These are phyloP conservation scores for Fraxinus velutina DNA, from an alignment of 305 asterid species.

Conservation along the genomic window DNA sequence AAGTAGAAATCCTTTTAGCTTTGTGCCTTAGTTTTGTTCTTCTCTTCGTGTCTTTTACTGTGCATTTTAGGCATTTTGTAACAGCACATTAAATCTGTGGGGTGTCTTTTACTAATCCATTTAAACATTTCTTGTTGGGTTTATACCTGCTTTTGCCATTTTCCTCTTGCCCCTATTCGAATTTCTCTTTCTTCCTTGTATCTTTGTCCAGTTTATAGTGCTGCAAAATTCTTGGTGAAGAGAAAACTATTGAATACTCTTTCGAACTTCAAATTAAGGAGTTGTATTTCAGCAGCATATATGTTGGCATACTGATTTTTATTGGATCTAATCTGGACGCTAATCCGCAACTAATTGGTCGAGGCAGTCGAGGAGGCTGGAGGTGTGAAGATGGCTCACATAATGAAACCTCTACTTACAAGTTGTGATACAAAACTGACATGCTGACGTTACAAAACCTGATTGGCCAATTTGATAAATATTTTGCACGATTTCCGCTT, in stretches of 20 bases:
- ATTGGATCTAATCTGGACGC: neutral
- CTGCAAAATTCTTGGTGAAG: conserved; percentile 12
- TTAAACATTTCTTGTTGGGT: neutral
- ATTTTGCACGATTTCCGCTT: neutral
- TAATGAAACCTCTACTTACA: neutral
- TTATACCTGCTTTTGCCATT: neutral
- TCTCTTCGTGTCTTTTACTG: neutral
- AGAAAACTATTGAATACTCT: neutral
- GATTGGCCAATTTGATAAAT: neutral
- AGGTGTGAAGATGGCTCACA: neutral
- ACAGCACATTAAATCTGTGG: neutral
- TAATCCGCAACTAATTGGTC: neutral
- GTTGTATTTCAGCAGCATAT: neutral
- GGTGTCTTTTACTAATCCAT: neutral
- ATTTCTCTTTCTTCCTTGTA: neutral
- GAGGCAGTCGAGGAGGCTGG: neutral
- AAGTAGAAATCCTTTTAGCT: neutral
- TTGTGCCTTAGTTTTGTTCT: neutral
- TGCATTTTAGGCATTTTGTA: neutral
- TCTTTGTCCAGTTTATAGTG: conserved; percentile 15
- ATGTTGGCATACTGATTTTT: neutral
- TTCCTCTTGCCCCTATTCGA: neutral
- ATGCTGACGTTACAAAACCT: neutral
- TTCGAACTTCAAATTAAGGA: neutral
- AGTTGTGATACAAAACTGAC: neutral